Base-by-base conservation (phyloP, 768 basidiomycete species). In the Mycena rebaudengoi region DNA sequence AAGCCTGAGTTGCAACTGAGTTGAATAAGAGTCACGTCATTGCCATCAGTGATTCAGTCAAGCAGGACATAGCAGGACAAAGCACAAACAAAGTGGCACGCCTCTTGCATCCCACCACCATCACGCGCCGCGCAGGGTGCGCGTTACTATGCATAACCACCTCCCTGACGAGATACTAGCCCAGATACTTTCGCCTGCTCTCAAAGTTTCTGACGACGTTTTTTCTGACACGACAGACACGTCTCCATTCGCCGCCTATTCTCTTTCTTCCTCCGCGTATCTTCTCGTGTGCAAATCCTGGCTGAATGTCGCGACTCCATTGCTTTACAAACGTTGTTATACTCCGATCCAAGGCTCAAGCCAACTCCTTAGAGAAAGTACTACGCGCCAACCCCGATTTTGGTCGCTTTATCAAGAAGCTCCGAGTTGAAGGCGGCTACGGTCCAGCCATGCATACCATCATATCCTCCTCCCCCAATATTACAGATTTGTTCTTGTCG, bases 401-500 rank as follows among this genome's bases (percentile, higher is more conserved):
- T n/a, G 41, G 41, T 5, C 41, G 4, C 1, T 68, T 70, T 43
- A 69, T 72, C 50, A 64, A 68, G 62, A 72, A 70, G 44, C 53
- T 72, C 23, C 65, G 69, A 23, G 51, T 71, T 32, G 68, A 71
- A 52, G 67, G 68, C 8, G 66, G 64, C 2, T 68, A 66, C 16
- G 63, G 66, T 25, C 3, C 60, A 63, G 20, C 54, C 14, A 62
- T 65, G 43, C 45, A 32, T n/a, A 48, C 46, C 25, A 48, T 48
- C 4, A 21, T 48, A 21, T 26, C 3, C 5, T 10, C 46, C 14
- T 10, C 25, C 4, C 46, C 46, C 25, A 28, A 32, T 2, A 29
- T 48, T 16, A 48, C 23, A 25, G 46, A 48, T n/a, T 28, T 48
- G 25, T 48, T 48, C 23, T 3, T 48, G 18, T 28, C 6, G 18